These are phyloP conservation scores for Plicaturopsis crispa DNA, from an alignment of 768 basidiomycete species.

Conservation along the genomic window DNA sequence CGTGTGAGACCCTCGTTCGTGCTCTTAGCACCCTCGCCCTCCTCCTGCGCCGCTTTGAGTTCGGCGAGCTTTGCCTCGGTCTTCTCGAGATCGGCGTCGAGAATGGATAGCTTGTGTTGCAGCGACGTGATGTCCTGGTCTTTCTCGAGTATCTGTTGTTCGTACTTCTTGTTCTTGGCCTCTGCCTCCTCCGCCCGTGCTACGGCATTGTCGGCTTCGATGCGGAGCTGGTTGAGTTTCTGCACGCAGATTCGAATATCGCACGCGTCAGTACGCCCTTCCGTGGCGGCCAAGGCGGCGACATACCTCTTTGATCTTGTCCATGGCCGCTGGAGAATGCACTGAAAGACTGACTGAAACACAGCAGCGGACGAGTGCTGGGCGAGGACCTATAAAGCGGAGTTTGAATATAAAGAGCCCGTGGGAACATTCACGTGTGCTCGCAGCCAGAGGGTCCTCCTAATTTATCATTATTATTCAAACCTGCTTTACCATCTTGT, in stretches of 20 bases:
- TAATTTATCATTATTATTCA: no score
- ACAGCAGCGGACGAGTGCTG: no score
- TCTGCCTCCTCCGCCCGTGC: slow-evolving; percentile 86
- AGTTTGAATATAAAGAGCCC: no score
- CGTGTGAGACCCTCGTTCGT: slow-evolving; percentile 67
- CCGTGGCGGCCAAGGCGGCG: no score
- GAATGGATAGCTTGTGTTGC: slow-evolving; percentile 53
- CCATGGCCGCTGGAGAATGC: slow-evolving; percentile 25
- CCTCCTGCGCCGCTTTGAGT: slow-evolving; percentile 55
- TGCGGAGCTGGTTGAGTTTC: slow-evolving; percentile 74
- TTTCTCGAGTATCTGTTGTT: slow-evolving; percentile 67
- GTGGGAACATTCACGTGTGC: no score
- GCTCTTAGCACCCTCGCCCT: slow-evolving; percentile 62
- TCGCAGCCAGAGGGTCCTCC: no score
- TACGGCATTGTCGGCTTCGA: slow-evolving; percentile 78
- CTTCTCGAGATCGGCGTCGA: slow-evolving; percentile 66
- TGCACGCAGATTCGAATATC: slow-evolving; percentile 17
- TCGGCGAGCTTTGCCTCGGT: slow-evolving; percentile 58
- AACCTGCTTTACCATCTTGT: not conserved
- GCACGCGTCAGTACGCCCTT: not conserved
- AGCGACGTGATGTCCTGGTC: slow-evolving; percentile 87
- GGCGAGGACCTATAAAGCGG: no score
- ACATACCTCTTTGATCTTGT: slow-evolving; percentile 40
- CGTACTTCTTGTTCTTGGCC: slow-evolving; percentile 67
- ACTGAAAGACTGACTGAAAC: slow-evolving; percentile 8